These are phyloP conservation scores for Leavenworthia alabamica DNA, from an alignment of 345 rosid genomes.

Conservation along the genomic window DNA sequence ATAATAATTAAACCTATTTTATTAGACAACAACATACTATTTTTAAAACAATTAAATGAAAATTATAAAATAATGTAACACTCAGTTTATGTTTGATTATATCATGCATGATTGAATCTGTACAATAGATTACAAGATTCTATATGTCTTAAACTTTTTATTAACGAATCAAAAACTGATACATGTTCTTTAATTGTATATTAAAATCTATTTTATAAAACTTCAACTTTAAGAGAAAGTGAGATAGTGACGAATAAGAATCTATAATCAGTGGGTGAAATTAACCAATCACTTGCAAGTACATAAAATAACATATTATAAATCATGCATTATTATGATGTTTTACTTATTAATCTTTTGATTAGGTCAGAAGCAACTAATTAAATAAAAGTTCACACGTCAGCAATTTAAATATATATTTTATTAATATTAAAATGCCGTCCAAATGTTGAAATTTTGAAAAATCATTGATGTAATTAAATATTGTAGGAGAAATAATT, in stretches of 20 bases:
- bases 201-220: neutral
- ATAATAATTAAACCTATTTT: neutral
- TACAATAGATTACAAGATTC: neutral
- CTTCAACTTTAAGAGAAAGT: constrained; percentile 17
- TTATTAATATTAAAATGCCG: neutral
- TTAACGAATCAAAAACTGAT: constrained; percentile 13
- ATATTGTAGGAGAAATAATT: no score
- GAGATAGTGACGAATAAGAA: constrained; percentile 13
- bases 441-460: neutral
- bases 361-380: constrained; percentile 27
- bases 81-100: neutral
- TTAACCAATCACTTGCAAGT: constrained; percentile 18
- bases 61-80: neutral
- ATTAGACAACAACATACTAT: neutral
- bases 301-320: neutral
- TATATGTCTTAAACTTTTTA: neutral
- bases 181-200: constrained; percentile 14
- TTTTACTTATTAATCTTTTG: constrained; percentile 25
- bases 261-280: constrained; percentile 21
- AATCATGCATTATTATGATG: constrained; percentile 13
- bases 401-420: constrained; percentile 10
- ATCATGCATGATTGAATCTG: constrained; percentile 9
- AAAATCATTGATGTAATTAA: no score
- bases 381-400: constrained; percentile 10
- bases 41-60: neutral